Evolutionary conservation across 2,329 filamentous ascomycete genomes (phyloP).

Genomic region (Sporothrix pseudoabietina): DNA sequence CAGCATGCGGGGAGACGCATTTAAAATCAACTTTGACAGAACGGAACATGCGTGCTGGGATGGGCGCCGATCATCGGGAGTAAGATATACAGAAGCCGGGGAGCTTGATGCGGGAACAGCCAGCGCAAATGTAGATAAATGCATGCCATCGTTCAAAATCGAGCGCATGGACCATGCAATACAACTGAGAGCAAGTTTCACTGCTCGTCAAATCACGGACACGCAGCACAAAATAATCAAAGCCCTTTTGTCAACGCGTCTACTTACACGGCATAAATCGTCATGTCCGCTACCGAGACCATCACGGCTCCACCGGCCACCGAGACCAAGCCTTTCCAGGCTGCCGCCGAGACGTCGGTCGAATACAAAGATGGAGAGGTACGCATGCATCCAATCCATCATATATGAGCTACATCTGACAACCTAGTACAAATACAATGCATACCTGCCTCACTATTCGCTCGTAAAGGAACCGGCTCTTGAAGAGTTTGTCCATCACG

Average conservation of each 20-base stretch:
- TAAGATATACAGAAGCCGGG: neutral
- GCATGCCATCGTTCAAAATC: neutral
- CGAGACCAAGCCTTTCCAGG: neutral
- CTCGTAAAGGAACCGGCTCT: slow-evolving; percentile 29
- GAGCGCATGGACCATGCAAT: neutral
- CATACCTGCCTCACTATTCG: slow-evolving; percentile 32
- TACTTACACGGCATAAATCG: neutral
- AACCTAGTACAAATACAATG: slow-evolving; percentile 29
- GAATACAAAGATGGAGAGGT: slow-evolving; percentile 30
- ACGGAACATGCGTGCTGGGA: neutral
- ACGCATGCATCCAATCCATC: neutral
- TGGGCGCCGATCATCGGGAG: neutral
- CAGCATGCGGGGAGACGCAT: neutral
- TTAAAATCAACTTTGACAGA: neutral
- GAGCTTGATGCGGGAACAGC: neutral
- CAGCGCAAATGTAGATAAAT: slow-evolving; percentile 11
- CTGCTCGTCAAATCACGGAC: no score
- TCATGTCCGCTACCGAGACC: slow-evolving; percentile 7
- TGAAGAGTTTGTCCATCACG: slow-evolving; percentile 31
- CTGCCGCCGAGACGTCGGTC: slow-evolving; percentile 30
- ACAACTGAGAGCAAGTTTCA: neutral
- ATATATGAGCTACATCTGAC: neutral
- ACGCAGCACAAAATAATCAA: neutral
- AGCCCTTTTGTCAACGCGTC: neutral
- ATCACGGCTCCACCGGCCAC: neutral